Percentiles rank a stretch among this genome's conserved stretches.
Evolutionary conservation across 2,329 filamentous ascomycete species (phyloP).

Genomic region (Fusarium annulatum): DNA sequence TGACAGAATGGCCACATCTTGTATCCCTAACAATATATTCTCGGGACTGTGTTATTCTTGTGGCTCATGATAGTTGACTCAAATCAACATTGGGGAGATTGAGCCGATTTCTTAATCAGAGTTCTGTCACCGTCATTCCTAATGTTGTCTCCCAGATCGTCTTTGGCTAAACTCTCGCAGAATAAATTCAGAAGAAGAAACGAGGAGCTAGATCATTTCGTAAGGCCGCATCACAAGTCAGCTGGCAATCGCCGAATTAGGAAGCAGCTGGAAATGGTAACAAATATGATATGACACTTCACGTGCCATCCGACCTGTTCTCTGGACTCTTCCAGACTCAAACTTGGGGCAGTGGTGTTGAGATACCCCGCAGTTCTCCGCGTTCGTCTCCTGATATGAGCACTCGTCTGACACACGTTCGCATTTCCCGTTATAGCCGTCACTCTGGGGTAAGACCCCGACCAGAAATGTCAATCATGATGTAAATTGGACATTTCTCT

Average conservation of each 20-base stretch:
- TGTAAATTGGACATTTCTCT: background rate
- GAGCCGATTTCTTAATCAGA: too few relatives aligned
- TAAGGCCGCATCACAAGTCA: fast-evolving
- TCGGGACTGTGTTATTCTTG: too few relatives aligned
- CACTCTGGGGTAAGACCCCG: background rate
- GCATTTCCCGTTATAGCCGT: background rate
- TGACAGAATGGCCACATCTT: too few relatives aligned
- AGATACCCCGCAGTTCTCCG: slow-evolving; percentile 3
- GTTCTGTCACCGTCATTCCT: too few relatives aligned
- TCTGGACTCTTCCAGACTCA: background rate
- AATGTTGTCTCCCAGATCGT: too few relatives aligned
- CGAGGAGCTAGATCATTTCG: too few relatives aligned
- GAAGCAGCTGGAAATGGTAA: background rate
- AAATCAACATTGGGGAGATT: too few relatives aligned
- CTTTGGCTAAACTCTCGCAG: too few relatives aligned
- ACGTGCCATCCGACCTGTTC: background rate
- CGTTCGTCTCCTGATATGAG: background rate
- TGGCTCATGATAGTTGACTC: too few relatives aligned
- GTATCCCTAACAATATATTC: too few relatives aligned
- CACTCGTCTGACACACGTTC: background rate
- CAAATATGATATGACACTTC: background rate
- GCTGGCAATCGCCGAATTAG: too few relatives aligned
- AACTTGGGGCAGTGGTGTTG: background rate
- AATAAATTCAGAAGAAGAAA: too few relatives aligned
- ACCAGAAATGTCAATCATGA: fast-evolving